Percentiles rank a stretch among this genome's conserved stretches.
Evolutionary conservation across 2,329 filamentous ascomycete genomes (phyloP).

Genomic region (Epichloe gansuensis): DNA sequence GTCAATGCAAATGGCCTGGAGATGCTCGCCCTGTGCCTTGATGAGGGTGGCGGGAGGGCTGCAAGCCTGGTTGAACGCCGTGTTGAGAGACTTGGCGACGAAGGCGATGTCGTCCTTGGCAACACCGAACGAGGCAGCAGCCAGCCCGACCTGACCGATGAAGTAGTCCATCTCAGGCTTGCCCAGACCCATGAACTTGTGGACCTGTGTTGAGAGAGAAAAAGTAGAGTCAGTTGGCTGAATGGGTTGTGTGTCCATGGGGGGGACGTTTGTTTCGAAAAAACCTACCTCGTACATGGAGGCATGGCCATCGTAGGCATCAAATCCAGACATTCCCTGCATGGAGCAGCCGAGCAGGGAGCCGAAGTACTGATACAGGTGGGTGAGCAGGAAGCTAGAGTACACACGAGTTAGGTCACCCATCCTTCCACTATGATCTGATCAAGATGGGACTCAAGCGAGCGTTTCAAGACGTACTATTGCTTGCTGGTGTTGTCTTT

Average conservation of each 20-base stretch:
- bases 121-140: slow-evolving; percentile 47
- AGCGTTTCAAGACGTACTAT: slow-evolving; percentile 28
- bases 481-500: slow-evolving; percentile 24
- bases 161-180: slow-evolving; percentile 43
- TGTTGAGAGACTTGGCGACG: slow-evolving; percentile 36
- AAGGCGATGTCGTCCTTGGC: slow-evolving; percentile 35
- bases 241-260: not conserved
- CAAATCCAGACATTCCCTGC: slow-evolving; percentile 37
- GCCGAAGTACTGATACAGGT: slow-evolving; percentile 51
- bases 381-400: slow-evolving; percentile 41
- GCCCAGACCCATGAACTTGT: slow-evolving; percentile 49
- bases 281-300: slow-evolving; percentile 29
- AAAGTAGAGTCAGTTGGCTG: not conserved
- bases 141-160: slow-evolving; percentile 43
- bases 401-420: no score
- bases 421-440: no score
- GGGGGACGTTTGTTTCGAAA: no score
- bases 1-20: slow-evolving; percentile 45
- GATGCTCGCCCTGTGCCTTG: slow-evolving; percentile 29
- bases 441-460: not conserved
- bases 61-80: slow-evolving; percentile 41
- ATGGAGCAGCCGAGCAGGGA: slow-evolving; percentile 42
- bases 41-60: slow-evolving; percentile 32
- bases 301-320: slow-evolving; percentile 32
- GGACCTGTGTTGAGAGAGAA: slow-evolving; percentile 22